Percentiles rank a stretch among this genome's conserved stretches.
These are phyloP conservation scores for Zasmidium angulare DNA, from an alignment of 2,329 filamentous ascomycete genomes.

Conservation along the genomic window DNA sequence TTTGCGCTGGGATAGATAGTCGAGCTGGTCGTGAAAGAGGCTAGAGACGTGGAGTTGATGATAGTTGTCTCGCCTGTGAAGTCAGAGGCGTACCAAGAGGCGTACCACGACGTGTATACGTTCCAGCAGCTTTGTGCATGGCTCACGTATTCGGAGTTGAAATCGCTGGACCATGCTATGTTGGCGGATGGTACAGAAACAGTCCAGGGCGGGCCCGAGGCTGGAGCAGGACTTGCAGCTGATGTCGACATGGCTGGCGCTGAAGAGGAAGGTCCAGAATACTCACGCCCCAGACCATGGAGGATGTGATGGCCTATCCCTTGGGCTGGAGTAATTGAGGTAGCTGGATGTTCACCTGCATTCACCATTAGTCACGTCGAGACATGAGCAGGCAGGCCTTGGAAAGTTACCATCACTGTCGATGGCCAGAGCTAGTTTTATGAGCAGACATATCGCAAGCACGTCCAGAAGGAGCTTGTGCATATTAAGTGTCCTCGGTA, in stretches of 20 bases:
- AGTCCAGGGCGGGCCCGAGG: neutral
- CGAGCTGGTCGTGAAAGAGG: neutral
- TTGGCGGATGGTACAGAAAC: neutral
- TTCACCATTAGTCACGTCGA: neutral
- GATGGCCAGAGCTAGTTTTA: neutral
- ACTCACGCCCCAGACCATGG: neutral
- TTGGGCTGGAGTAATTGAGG: neutral
- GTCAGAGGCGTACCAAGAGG: slow-evolving; percentile 1
- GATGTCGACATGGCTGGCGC: neutral
- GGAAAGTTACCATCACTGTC: neutral
- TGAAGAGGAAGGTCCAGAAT: neutral
- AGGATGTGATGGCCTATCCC: neutral
- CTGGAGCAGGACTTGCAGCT: neutral
- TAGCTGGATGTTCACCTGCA: neutral
- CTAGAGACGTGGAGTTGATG: neutral
- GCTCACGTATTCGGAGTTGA: neutral
- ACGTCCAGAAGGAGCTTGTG: neutral
- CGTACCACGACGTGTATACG: slow-evolving; percentile 9
- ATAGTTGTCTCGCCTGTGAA: neutral
- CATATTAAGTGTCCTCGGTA: neutral
- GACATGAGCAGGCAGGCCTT: neutral
- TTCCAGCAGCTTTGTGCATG: slow-evolving; percentile 12
- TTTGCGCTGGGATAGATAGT: slow-evolving; percentile 9
- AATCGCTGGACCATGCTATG: slow-evolving; percentile 3
- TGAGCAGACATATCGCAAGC: neutral